Conservation (phyloP, 805 yeast genomes). For the Hanseniaspora meyeri region DNA sequence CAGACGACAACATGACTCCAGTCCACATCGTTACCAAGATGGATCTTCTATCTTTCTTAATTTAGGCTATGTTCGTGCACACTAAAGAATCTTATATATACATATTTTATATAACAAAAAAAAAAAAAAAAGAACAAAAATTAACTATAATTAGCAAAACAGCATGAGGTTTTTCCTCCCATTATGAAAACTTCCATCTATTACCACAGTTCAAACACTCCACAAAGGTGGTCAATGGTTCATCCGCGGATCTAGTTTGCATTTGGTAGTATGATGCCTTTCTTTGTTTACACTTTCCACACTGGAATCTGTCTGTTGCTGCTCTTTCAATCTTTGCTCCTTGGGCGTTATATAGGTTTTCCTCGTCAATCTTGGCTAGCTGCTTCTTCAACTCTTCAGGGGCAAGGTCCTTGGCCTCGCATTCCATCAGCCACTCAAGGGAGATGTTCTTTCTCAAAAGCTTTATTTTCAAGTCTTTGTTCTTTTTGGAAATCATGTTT, state of each 20-base stretch:
- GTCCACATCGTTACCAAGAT: slow-evolving; percentile 80
- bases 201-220: slow-evolving; percentile 96
- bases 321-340: slow-evolving; percentile 95
- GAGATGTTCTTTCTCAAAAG: slow-evolving; percentile 55
- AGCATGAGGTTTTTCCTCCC: neutral
- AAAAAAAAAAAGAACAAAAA: too few species aligned
- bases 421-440: slow-evolving; percentile 54
- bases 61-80: slow-evolving; percentile 14
- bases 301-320: slow-evolving; percentile 88
- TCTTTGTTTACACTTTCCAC: slow-evolving; percentile 96
- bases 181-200: slow-evolving; percentile 87
- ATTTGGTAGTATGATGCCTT: slow-evolving; percentile 93
- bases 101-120: neutral
- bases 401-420: slow-evolving; percentile 93
- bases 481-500: slow-evolving; percentile 78
- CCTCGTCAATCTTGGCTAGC: slow-evolving; percentile 70
- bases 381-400: slow-evolving; percentile 81
- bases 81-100: neutral
- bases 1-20: slow-evolving; percentile 58
- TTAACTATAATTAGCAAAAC: too few species aligned
- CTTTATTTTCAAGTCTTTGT: slow-evolving; percentile 67
- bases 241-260: slow-evolving; percentile 98
- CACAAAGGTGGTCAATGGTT: slow-evolving; percentile 95
- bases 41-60: slow-evolving; percentile 50
- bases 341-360: slow-evolving; percentile 89